A percentile compares a stretch with the other conserved stretches of the same genome.
Evolutionary conservation across 495 filamentous ascomycete genomes (phyloP).

Genomic region (Daldinia bambusicola): DNA sequence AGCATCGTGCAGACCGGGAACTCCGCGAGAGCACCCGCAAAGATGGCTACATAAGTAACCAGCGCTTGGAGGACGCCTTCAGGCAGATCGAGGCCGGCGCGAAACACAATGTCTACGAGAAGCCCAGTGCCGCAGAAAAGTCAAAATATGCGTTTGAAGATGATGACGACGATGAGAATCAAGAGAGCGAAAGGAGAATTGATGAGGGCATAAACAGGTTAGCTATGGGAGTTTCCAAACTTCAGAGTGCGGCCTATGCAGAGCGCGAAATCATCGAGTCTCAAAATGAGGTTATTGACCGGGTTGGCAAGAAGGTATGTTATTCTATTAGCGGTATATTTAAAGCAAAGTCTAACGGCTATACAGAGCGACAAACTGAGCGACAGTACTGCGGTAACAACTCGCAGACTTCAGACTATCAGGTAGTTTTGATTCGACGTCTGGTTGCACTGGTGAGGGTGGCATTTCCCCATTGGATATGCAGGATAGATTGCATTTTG

Average conservation of each 20-base stretch:
- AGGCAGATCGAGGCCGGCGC: slow-evolving; percentile 18
- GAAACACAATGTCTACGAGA: slow-evolving; percentile 11
- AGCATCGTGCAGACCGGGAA: slow-evolving; percentile 73
- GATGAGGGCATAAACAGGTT: slow-evolving; percentile 63
- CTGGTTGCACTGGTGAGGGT: background rate
- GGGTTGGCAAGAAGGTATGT: slow-evolving; percentile 75
- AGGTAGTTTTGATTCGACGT: slow-evolving; percentile 2
- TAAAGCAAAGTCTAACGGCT: slow-evolving; percentile 28
- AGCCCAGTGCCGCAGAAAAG: slow-evolving; percentile 25
- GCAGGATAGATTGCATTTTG: slow-evolving; percentile 1
- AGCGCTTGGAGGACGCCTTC: slow-evolving; percentile 41
- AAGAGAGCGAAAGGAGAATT: slow-evolving; percentile 71
- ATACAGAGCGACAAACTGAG: slow-evolving; percentile 49
- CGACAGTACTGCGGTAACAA: slow-evolving; percentile 29
- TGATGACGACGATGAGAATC: slow-evolving; percentile 39
- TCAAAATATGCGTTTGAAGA: slow-evolving; percentile 47
- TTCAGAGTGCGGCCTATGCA: slow-evolving; percentile 74
- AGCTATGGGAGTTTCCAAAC: slow-evolving; percentile 60
- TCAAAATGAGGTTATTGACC: slow-evolving; percentile 78
- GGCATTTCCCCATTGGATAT: slow-evolving; percentile 10
- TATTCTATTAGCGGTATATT: background rate
- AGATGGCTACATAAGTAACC: slow-evolving; percentile 71
- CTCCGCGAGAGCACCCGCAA: slow-evolving; percentile 72
- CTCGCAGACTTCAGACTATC: slow-evolving; percentile 22
- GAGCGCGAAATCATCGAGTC: slow-evolving; percentile 78